Evolutionary conservation across 1,284 basidiomycete genomes (phyloP).

Genomic region (Uromyces viciae-fabae): DNA sequence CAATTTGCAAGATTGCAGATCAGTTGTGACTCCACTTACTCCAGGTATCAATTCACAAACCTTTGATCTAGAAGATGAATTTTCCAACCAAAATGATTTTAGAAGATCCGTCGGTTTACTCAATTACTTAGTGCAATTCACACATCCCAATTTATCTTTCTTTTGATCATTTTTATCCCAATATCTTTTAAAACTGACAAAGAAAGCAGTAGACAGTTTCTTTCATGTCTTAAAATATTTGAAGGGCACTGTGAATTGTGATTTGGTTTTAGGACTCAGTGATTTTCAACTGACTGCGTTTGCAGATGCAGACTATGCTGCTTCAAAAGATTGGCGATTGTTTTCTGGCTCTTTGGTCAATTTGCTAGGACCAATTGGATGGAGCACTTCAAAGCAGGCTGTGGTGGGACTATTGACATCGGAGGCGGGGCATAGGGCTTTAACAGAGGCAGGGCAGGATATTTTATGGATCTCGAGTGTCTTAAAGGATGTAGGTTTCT

Average conservation of each 20-base stretch:
- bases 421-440: background rate
- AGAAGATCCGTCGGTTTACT: background rate
- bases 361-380: background rate
- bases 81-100: background rate
- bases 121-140: slow-evolving; percentile 14
- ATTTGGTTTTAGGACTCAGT: background rate
- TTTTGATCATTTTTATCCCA: background rate
- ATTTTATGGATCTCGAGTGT: background rate
- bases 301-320: background rate
- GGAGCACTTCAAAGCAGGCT: slow-evolving; percentile 4
- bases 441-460: background rate
- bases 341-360: background rate
- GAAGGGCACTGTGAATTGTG: background rate
- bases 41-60: background rate
- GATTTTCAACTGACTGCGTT: background rate
- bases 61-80: background rate
- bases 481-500: background rate
- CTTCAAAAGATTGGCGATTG: background rate
- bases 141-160: background rate
- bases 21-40: background rate
- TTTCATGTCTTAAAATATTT: background rate
- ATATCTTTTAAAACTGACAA: background rate
- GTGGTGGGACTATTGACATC: background rate
- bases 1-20: background rate
- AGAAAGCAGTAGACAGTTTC: background rate